phyloP scores from a whole-genome alignment of 441 rosid genomes.

The Biscutella laevigata region DNA sequence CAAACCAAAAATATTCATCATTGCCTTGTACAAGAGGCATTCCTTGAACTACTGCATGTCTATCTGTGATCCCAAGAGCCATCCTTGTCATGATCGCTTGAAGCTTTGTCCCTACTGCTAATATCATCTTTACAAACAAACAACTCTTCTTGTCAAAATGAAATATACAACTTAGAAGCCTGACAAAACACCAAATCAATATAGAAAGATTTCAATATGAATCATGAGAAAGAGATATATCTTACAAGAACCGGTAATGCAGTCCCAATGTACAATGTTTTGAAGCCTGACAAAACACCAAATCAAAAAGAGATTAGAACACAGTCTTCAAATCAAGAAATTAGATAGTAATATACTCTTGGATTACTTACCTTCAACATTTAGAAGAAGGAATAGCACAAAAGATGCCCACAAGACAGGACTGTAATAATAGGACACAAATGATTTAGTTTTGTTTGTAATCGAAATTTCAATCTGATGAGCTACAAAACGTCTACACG shows the following conservation, averaged over 20 bases:
- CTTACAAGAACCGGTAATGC: slow-evolving; percentile 71
- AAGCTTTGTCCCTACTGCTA: slow-evolving; percentile 82
- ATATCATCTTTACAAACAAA: slow-evolving; percentile 50
- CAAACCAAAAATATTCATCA: slow-evolving; percentile 59
- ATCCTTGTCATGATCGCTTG: too few relatives aligned
- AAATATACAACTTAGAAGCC: not conserved
- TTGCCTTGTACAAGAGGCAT: slow-evolving; percentile 52
- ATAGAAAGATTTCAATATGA: too few relatives aligned
- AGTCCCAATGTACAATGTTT: slow-evolving; percentile 49
- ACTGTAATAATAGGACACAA: slow-evolving; percentile 38
- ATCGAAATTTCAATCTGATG: too few relatives aligned
- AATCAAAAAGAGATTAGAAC: slow-evolving; percentile 5
- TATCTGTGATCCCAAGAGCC: slow-evolving; percentile 49
- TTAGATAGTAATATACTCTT: not conserved
- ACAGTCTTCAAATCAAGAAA: not conserved
- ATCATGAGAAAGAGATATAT: too few relatives aligned
- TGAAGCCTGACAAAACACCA: slow-evolving; percentile 59
- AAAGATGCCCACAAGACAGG: slow-evolving; percentile 77
- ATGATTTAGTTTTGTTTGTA: too few relatives aligned
- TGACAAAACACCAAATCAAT: too few relatives aligned
- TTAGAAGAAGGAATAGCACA: slow-evolving; percentile 67
- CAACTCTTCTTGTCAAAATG: not conserved
- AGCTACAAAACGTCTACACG: too few relatives aligned
- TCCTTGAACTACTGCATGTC: slow-evolving; percentile 49
- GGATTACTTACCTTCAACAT: slow-evolving; percentile 57